Evolutionary conservation across 129 eudicot genomes (phyloP).

Genomic region (Pulicaria dysenterica): DNA sequence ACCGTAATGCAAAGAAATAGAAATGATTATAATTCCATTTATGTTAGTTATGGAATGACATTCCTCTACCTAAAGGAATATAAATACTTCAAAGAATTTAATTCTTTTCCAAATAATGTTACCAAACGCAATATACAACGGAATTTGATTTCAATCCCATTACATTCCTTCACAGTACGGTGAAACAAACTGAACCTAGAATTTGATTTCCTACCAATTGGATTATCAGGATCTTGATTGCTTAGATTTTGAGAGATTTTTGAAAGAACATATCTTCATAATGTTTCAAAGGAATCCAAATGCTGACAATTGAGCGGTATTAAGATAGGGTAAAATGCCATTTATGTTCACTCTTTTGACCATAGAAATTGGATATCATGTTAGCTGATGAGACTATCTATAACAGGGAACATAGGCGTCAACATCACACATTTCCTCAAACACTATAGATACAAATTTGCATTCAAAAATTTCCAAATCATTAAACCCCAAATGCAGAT

Average conservation of each 20-base stretch:
- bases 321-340: neutral
- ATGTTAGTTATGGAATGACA: too few species aligned
- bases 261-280: neutral
- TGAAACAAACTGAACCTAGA: too few species aligned
- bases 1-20: too few species aligned
- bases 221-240: neutral
- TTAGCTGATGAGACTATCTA: conserved; percentile 10
- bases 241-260: neutral
- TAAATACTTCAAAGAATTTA: too few species aligned
- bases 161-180: too few species aligned
- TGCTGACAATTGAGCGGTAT: neutral
- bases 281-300: neutral
- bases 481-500: conserved; percentile 8
- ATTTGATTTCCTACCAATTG: neutral
- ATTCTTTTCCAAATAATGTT: too few species aligned
- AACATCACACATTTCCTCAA: neutral
- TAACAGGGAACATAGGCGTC: conserved; percentile 4
- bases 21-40: too few species aligned
- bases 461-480: conserved; percentile 13
- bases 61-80: too few species aligned
- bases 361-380: neutral
- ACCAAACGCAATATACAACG: too few species aligned
- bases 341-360: neutral
- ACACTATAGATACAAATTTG: neutral
- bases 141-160: too few species aligned